Conservation (phyloP, 768 basidiomycete species). For the Hericium coralloides region DNA sequence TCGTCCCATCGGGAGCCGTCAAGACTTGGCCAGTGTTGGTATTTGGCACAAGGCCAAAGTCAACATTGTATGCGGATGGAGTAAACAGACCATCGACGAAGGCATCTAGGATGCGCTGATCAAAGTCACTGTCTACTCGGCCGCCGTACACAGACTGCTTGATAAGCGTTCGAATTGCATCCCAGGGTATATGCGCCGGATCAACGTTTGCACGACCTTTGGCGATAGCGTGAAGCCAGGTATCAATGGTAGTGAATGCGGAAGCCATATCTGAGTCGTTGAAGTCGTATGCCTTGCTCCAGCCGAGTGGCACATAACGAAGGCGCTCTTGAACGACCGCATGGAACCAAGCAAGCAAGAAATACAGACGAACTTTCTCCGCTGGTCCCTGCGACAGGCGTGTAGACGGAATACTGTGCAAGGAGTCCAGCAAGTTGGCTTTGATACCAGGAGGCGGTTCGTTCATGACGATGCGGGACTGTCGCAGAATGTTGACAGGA, state of each 20-base stretch:
- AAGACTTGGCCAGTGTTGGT: constrained; percentile 48
- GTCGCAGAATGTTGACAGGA: constrained; percentile 93
- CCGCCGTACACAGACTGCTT: constrained; percentile 97
- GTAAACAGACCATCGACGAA: constrained; percentile 92
- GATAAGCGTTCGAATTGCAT: constrained; percentile 85
- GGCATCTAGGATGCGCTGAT: constrained; percentile 85
- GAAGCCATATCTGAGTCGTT: constrained; percentile 97
- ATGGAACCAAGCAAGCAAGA: constrained; percentile 98
- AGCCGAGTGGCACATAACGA: constrained; percentile 91
- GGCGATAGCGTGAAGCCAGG: constrained; percentile 73
- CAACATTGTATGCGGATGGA: constrained; percentile 81
- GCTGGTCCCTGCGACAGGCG: constrained; percentile 80
- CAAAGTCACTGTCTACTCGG: constrained; percentile 89
- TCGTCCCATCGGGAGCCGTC: constrained; percentile 82
- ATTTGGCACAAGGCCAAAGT: constrained; percentile 80
- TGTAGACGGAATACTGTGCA: constrained; percentile 60
- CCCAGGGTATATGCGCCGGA: constrained; percentile 89
- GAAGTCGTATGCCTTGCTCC: constrained; percentile 97
- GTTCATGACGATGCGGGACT: constrained; percentile 96
- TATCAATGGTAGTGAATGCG: constrained; percentile 85
- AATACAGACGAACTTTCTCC: constrained; percentile 89
- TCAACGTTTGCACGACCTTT: constrained; percentile 90
- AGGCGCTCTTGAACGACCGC: constrained; percentile 95
- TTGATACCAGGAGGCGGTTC: constrained; percentile 97
- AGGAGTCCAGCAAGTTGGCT: constrained; percentile 88